phyloP scores from a whole-genome alignment of 345 rosid genomes.

The Salix purpurea region DNA sequence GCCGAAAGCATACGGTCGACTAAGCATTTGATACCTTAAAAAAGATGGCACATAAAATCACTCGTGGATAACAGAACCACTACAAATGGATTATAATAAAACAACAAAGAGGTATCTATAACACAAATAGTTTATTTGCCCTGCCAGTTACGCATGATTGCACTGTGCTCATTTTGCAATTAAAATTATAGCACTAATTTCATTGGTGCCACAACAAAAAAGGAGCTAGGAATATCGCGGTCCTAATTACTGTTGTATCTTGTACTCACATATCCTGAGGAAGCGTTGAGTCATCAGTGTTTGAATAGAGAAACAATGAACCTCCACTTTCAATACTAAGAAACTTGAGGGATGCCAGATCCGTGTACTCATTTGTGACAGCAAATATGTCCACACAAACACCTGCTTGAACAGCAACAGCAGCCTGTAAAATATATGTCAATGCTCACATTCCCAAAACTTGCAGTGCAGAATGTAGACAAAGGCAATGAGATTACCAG shows the following conservation, averaged over 20 bases:
- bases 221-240: not conserved
- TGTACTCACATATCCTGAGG: conserved; percentile 97
- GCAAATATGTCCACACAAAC: conserved; percentile 93
- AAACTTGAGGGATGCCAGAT: conserved; percentile 93
- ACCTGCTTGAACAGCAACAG: conserved; percentile 96
- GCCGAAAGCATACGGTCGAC: conserved; percentile 90
- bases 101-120: not conserved
- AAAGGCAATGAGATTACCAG: conserved; percentile 50
- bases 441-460: conserved; percentile 26
- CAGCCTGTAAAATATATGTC: conserved; percentile 65
- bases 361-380: conserved; percentile 95
- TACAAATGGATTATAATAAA: not conserved
- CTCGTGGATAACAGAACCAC: not conserved
- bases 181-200: not conserved
- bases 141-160: not conserved
- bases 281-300: conserved; percentile 93
- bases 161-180: not conserved
- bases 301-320: conserved; percentile 74
- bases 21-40: conserved; percentile 85
- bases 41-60: conserved; percentile 7
- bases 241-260: not conserved
- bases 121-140: not conserved
- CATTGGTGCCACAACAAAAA: not conserved
- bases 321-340: conserved; percentile 99
- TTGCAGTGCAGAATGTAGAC: not conserved